Percentiles rank a stretch among this genome's conserved stretches.
These are phyloP conservation scores for Cutaneotrichosporon arboriforme DNA, from an alignment of 1,284 basidiomycete genomes.

Conservation along the genomic window DNA sequence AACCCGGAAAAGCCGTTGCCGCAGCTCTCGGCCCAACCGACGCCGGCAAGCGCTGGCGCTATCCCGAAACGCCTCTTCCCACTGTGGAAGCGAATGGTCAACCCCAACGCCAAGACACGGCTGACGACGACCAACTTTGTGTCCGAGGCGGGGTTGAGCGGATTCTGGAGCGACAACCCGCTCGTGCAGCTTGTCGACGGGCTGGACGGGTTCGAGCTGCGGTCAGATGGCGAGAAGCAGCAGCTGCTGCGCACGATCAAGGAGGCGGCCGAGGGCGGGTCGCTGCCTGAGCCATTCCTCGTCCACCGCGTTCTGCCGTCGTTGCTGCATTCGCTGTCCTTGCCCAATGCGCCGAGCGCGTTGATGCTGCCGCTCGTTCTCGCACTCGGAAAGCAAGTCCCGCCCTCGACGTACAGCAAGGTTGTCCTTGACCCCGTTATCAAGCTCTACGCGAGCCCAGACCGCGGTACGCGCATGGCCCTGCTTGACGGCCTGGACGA, in stretches of 20 bases:
- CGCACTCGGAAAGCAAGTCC: constrained; percentile 66
- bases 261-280: constrained; percentile 59
- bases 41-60: constrained; percentile 64
- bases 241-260: constrained; percentile 72
- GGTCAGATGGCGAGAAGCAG: constrained; percentile 74
- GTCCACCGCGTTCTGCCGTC: constrained; percentile 82
- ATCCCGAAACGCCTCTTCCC: constrained; percentile 75
- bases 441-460: constrained; percentile 77
- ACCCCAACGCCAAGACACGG: constrained; percentile 76
- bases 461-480: constrained; percentile 90
- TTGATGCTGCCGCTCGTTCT: constrained; percentile 75
- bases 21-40: constrained; percentile 60
- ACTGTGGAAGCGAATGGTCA: constrained; percentile 78
- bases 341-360: constrained; percentile 72
- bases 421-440: constrained; percentile 71
- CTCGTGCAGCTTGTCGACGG: constrained; percentile 79
- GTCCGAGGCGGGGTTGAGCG: constrained; percentile 63
- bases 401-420: constrained; percentile 65
- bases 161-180: constrained; percentile 80
- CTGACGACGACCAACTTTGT: constrained; percentile 72
- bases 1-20: constrained; percentile 71
- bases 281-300: constrained; percentile 82
- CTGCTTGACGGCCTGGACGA: constrained; percentile 78
- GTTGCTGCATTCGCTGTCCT: constrained; percentile 74
- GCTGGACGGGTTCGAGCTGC: constrained; percentile 79